Evolutionary conservation across 257 asterid genomes (phyloP), one percentile per base, ranked within the genome.

Genomic region (Solanum gracilifrons): DNA sequence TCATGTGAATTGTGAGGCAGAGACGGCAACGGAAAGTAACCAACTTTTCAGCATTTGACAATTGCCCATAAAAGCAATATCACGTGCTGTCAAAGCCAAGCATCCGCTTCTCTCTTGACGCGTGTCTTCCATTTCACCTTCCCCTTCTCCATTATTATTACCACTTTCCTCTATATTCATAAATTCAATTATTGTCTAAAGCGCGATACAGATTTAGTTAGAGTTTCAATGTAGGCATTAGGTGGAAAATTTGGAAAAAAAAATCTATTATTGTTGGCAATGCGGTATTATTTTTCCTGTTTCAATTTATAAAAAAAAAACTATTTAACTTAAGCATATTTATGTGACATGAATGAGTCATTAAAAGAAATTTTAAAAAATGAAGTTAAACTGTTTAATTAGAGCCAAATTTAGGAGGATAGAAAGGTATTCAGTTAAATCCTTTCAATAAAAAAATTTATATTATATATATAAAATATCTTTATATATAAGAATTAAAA

Each of bases 21-120:
- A 39, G 90, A 87, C 92, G 91, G 92, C 91, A 87, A 80, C 82
- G 29, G 85, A 84, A 87, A 74, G 89, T 29, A 64, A 84, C 64
- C 46, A 27, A 6, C 20, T 10, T 62, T 85, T 9, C 41, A 2
- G 5, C 5, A 4, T 35, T 85, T 32, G 39, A 10, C 15, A 16
- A 18, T 87, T 64, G 58, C 88, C 85, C 55, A 86, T 11, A 41
- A 74, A 60, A 87, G 80, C 86, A 76, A 25, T 37, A 31, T 68
- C 92, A 83, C 84, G 88, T 86, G 83, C 83, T 74, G 48, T 75
- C 84, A 31, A 86, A 86, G 86, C 87, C 73, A 86, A 68, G 76
- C 88, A 46, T 10, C 68, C 89, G 43, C 20, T 21, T 8, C 5
- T 43, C 31, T 41, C 3, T 35, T 79, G 87, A 86, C 92, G 86